Evolutionary conservation across 192 early-diverging fungal genomes (phyloP).

Genomic region (Coemansia sp.): DNA sequence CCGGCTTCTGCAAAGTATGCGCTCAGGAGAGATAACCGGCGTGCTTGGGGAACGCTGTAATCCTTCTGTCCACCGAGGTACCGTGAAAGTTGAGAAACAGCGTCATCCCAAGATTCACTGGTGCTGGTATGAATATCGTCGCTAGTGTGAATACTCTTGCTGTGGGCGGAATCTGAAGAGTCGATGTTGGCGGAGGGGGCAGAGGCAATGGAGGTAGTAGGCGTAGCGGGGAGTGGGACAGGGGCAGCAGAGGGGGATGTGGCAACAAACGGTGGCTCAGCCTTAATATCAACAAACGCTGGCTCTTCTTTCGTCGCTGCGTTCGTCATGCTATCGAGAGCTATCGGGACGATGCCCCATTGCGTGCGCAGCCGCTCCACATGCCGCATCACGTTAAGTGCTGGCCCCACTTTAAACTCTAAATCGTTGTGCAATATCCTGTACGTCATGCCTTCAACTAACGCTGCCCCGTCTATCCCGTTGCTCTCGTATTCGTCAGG

Average conservation of each 20-base stretch:
- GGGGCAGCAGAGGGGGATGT: not conserved
- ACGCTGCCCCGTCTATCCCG: constrained; percentile 9
- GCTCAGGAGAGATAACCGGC: not conserved
- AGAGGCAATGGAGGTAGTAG: not conserved
- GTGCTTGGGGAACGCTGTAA: not conserved
- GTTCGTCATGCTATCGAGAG: not conserved
- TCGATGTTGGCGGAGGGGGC: not conserved
- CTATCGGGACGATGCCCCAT: constrained; percentile 2
- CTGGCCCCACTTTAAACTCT: constrained; percentile 3
- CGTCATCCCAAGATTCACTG: not conserved
- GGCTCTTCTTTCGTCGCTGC: not conserved
- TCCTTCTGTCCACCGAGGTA: not conserved
- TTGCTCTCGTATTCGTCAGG: constrained; percentile 4
- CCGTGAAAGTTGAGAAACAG: not conserved
- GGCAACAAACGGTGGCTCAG: not conserved
- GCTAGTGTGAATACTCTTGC: not conserved
- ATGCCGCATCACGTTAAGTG: not conserved
- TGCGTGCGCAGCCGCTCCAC: not conserved
- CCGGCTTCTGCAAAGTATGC: not conserved
- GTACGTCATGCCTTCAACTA: constrained; percentile 11
- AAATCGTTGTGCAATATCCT: constrained; percentile 5
- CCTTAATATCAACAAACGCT: not conserved
- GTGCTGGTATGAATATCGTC: not conserved
- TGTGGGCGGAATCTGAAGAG: not conserved
- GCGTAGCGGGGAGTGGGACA: not conserved